phyloP scores from a whole-genome alignment of 768 basidiomycete genomes.

The Kwoniella botswanensis region DNA sequence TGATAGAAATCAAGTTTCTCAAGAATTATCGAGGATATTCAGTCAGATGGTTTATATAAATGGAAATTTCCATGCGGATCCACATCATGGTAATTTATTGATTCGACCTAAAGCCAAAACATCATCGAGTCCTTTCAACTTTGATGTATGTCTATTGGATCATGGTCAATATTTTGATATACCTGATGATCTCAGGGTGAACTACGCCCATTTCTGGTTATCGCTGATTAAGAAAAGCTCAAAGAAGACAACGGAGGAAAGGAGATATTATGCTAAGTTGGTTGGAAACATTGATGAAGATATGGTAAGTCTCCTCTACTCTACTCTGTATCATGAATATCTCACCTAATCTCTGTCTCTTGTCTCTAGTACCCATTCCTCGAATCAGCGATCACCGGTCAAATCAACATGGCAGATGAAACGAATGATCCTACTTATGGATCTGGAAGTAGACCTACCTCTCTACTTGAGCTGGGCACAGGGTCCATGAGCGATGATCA shows the following conservation, averaged over 20 bases:
- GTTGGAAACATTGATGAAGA: slow-evolving; percentile 91
- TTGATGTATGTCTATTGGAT: slow-evolving; percentile 92
- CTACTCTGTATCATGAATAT: neutral
- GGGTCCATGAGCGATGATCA: slow-evolving; percentile 67
- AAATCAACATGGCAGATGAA: slow-evolving; percentile 66
- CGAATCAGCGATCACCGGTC: slow-evolving; percentile 88
- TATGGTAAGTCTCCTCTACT: slow-evolving; percentile 64
- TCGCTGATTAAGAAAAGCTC: slow-evolving; percentile 79
- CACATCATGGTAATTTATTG: slow-evolving; percentile 85
- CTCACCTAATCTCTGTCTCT: neutral
- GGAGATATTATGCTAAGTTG: slow-evolving; percentile 83
- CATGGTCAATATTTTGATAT: slow-evolving; percentile 86
- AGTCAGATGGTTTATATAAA: slow-evolving; percentile 94
- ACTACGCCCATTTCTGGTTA: slow-evolving; percentile 74
- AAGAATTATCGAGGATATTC: slow-evolving; percentile 89
- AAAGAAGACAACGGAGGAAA: slow-evolving; percentile 67
- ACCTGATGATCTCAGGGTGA: slow-evolving; percentile 75
- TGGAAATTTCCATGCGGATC: slow-evolving; percentile 76
- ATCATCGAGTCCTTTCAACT: slow-evolving; percentile 85
- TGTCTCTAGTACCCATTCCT: slow-evolving; percentile 80
- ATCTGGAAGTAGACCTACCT: slow-evolving; percentile 23
- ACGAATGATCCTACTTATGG: slow-evolving; percentile 8
- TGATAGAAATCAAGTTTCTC: slow-evolving; percentile 88
- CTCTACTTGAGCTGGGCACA: slow-evolving; percentile 38
- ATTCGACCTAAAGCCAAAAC: slow-evolving; percentile 72